Evolutionary conservation across 495 filamentous ascomycete genomes (phyloP).

Genomic region (Neurospora sp.): DNA sequence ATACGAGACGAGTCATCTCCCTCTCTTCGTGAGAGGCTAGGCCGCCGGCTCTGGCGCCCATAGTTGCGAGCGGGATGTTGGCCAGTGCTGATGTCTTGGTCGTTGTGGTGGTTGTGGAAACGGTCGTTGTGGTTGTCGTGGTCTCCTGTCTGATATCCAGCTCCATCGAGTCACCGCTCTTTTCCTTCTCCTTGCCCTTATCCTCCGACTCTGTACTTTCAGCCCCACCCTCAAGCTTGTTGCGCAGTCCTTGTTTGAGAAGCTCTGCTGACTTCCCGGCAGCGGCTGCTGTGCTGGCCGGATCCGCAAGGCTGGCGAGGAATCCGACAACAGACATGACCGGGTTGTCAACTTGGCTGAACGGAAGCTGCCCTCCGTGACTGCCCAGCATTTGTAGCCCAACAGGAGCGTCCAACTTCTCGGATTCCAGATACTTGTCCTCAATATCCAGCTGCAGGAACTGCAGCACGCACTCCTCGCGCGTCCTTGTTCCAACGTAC

Average conservation of each 20-base stretch:
- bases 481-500: conserved; percentile 81
- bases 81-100: conserved; percentile 52
- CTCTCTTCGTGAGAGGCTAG: conserved; percentile 93
- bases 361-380: conserved; percentile 66
- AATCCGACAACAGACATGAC: conserved; percentile 92
- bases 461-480: conserved; percentile 92
- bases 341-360: conserved; percentile 85
- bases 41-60: conserved; percentile 75
- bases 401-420: conserved; percentile 48
- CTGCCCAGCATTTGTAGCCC: conserved; percentile 51
- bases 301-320: conserved; percentile 79
- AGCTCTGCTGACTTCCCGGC: conserved; percentile 76
- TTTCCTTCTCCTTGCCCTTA: conserved; percentile 45
- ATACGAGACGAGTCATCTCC: conserved; percentile 86
- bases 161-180: conserved; percentile 43
- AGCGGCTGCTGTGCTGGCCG: conserved; percentile 77
- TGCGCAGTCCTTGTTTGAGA: conserved; percentile 64
- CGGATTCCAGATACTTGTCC: conserved; percentile 75
- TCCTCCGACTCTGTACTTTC: conserved; percentile 26
- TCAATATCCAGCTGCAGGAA: conserved; percentile 89
- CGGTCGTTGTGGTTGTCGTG: conserved; percentile 28
- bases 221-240: conserved; percentile 60
- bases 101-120: conserved; percentile 32
- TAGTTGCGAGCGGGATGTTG: conserved; percentile 71
- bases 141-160: conserved; percentile 37